phyloP scores from a whole-genome alignment of 306 rosid genomes.

The Sesbania bispinosa region DNA sequence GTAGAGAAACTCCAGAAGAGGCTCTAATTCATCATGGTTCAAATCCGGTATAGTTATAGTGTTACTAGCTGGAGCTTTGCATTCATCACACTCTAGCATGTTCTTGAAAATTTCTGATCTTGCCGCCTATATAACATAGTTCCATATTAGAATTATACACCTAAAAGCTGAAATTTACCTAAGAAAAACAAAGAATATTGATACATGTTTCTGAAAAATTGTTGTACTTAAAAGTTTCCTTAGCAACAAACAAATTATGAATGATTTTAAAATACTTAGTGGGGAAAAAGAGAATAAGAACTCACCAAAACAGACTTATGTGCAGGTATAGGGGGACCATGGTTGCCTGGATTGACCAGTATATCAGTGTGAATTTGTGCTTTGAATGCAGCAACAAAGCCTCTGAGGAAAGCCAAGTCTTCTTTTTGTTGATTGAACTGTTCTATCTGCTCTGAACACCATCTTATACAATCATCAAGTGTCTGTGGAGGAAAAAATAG shows the following conservation, averaged over 20 bases:
- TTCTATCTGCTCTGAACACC: constrained; percentile 37
- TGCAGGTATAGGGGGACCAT: constrained; percentile 57
- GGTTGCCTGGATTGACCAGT: constrained; percentile 41
- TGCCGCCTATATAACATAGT: constrained; percentile 43
- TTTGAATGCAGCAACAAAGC: constrained; percentile 49
- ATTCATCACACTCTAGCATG: constrained; percentile 65
- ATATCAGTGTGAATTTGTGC: constrained; percentile 66
- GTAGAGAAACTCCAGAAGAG: constrained; percentile 68
- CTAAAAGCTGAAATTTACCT: too few relatives aligned
- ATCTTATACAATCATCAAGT: constrained; percentile 41
- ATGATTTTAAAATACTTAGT: neutral
- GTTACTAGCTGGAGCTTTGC: constrained; percentile 54
- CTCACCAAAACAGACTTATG: constrained; percentile 56
- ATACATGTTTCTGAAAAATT: too few relatives aligned
- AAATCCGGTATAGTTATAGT: constrained; percentile 51
- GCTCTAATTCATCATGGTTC: constrained; percentile 54
- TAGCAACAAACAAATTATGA: neutral
- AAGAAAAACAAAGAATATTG: too few relatives aligned
- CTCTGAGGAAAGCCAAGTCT: constrained; percentile 45
- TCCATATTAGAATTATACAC: neutral
- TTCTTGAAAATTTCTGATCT: constrained; percentile 78
- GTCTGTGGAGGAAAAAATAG: constrained; percentile 33
- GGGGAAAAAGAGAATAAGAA: neutral
- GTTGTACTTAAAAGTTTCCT: too few relatives aligned
- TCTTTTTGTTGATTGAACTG: constrained; percentile 35